Percentiles rank a stretch among this genome's conserved stretches.
Evolutionary conservation across 2,329 filamentous ascomycete species (phyloP).

Genomic region (Penicillium sp.): DNA sequence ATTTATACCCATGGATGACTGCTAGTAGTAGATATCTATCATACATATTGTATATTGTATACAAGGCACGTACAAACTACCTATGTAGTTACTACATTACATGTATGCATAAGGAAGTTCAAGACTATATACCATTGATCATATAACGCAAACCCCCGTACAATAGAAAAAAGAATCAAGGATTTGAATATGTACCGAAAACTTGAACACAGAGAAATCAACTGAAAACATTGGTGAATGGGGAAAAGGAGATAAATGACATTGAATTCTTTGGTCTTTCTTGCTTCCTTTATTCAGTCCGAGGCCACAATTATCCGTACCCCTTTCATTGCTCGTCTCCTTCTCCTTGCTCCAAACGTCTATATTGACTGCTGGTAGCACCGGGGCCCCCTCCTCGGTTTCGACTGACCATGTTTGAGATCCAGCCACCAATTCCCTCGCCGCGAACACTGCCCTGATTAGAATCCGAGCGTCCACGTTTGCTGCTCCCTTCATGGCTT

Average conservation of each 20-base stretch:
- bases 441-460: slow-evolving; percentile 35
- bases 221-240: neutral
- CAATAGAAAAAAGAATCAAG: neutral
- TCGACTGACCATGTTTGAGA: slow-evolving; percentile 62
- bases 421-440: slow-evolving; percentile 67
- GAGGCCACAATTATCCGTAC: neutral
- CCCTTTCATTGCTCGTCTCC: slow-evolving; percentile 19
- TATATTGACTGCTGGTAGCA: slow-evolving; percentile 42
- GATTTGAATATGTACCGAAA: neutral
- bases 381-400: slow-evolving; percentile 41
- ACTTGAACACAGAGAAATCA: neutral
- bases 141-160: neutral
- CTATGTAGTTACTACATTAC: neutral
- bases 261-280: neutral
- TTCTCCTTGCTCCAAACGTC: slow-evolving; percentile 48
- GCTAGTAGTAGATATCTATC: neutral
- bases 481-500: slow-evolving; percentile 48
- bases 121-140: neutral
- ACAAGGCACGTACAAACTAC: neutral
- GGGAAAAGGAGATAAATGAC: neutral
- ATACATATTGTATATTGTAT: neutral
- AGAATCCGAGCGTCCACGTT: slow-evolving; percentile 39
- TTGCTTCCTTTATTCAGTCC: neutral
- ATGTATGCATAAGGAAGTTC: neutral
- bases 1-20: neutral